Base-by-base conservation (phyloP, 257 asterid genomes). In the Mitragyna speciosa region DNA sequence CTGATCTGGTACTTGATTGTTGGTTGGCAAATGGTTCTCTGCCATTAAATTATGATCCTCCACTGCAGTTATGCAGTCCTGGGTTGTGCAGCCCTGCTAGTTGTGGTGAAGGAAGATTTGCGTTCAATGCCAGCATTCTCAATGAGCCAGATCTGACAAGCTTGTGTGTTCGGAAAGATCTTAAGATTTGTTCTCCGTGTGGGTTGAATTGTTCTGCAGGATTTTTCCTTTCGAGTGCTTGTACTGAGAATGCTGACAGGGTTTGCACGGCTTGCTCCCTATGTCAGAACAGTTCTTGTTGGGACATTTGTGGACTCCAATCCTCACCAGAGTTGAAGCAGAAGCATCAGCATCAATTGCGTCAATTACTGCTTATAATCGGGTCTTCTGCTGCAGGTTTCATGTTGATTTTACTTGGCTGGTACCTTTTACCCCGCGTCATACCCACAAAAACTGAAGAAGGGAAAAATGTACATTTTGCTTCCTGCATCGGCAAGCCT, bases 191-290 rank as follows among this genome's bases (percentile, higher is more conserved):
- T 82, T 88, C 93, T 4, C 96, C 96, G 2, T 95, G 99, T 83
- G 99, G 97, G 12, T 19, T 80, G 15, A 92, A 87, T 51, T 95
- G 99, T 78, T 86, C 95, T 0, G 85, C 87, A 33, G 99, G 98
- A 19, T 94, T 88, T 76, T 95, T 93, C 76, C 86, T 95, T 33
- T 95, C 99, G 0, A 93, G 97, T 63, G 77, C 91, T 0, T 95
- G 99, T 71, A 87, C 89, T 14, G 79, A 70, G 30, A 78, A 86
- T 67, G 97, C 98, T 0, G 97, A 93, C 61, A 81, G 99, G 71
- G 91, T 95, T 6, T 95, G 99, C 93, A 94, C 99, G 0, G 85
- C 97, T 12, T 95, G 99, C 84, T 88, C 98, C 0, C 97, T 95
- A 22, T 95, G 99, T 80, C 97, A 95, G 89, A 95, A 84, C 87